A percentile compares a stretch with the other conserved stretches of the same genome.
These are phyloP conservation scores for Trametes versicolor DNA, from an alignment of 1,284 basidiomycete species.

Conservation along the genomic window DNA sequence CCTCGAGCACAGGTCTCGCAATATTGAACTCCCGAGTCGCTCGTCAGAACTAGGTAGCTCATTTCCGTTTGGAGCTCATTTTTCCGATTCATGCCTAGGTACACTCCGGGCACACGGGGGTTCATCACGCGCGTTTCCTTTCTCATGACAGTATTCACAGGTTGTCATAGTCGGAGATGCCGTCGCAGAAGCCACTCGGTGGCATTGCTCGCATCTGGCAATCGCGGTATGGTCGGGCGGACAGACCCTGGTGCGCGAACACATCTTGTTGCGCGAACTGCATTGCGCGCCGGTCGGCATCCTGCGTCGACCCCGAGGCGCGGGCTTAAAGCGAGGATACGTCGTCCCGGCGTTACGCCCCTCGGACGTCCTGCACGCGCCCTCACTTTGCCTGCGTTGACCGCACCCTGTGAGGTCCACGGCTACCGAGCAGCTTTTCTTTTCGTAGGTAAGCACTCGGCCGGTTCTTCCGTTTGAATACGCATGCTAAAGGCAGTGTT, in stretches of 20 bases:
- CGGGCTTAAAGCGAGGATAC: slow-evolving; percentile 4
- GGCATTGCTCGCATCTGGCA: slow-evolving; percentile 10
- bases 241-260: slow-evolving; percentile 14
- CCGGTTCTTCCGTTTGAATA: not conserved
- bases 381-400: slow-evolving; percentile 2
- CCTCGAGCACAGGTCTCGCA: too few species aligned
- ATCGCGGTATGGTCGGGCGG: not conserved
- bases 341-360: slow-evolving; percentile 1
- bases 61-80: too few species aligned
- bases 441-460: not conserved
- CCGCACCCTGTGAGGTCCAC: not conserved
- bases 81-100: too few species aligned
- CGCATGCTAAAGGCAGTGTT: not conserved
- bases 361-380: not conserved
- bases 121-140: not conserved
- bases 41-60: too few species aligned
- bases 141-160: slow-evolving; percentile 11
- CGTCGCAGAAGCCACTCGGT: slow-evolving; percentile 14
- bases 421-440: not conserved
- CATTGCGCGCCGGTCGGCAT: slow-evolving; percentile 4
- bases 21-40: too few species aligned
- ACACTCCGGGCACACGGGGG: not conserved
- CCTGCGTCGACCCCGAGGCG: not conserved
- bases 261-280: slow-evolving; percentile 11
- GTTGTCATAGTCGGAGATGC: slow-evolving; percentile 19